Evolutionary conservation across 768 basidiomycete genomes (phyloP).

Genomic region (Psilocybe sp.): DNA sequence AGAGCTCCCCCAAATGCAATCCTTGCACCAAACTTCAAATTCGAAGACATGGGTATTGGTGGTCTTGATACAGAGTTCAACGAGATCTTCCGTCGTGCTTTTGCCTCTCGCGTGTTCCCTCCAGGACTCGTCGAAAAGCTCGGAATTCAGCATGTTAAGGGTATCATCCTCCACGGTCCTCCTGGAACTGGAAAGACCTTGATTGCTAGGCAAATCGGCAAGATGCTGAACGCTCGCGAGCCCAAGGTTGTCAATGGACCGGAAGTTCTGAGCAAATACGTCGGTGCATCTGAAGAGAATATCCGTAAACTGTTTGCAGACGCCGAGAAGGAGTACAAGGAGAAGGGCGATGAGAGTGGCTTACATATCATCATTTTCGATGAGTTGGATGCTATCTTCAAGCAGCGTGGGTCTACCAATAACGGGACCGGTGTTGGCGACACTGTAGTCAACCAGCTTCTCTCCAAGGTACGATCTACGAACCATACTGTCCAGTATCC

Average conservation of each 20-base stretch:
- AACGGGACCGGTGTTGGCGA: slow-evolving; percentile 97
- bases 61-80: slow-evolving; percentile 94
- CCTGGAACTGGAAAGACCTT: slow-evolving; percentile 99
- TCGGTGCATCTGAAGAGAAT: slow-evolving; percentile 97
- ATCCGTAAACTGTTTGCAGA: slow-evolving; percentile 97
- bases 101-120: slow-evolving; percentile 98
- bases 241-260: slow-evolving; percentile 99
- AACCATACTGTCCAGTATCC: no score
- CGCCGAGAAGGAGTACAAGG: slow-evolving; percentile 99
- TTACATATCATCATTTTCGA: slow-evolving; percentile 99
- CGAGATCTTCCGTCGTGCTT: slow-evolving; percentile 97
- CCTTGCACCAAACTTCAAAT: slow-evolving; percentile 97
- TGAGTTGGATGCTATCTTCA: slow-evolving; percentile 97
- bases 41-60: slow-evolving; percentile 99
- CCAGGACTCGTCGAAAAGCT: slow-evolving; percentile 95
- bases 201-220: slow-evolving; percentile 97
- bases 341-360: slow-evolving; percentile 94
- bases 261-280: slow-evolving; percentile 95
- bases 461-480: slow-evolving; percentile 71
- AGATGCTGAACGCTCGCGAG: slow-evolving; percentile 97
- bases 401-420: slow-evolving; percentile 92
- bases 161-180: slow-evolving; percentile 93
- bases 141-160: slow-evolving; percentile 97
- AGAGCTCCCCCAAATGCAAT: slow-evolving; percentile 94
- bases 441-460: slow-evolving; percentile 95